Base-by-base conservation (phyloP, 1,284 basidiomycete genomes). In the Apiotrichum sp. region DNA sequence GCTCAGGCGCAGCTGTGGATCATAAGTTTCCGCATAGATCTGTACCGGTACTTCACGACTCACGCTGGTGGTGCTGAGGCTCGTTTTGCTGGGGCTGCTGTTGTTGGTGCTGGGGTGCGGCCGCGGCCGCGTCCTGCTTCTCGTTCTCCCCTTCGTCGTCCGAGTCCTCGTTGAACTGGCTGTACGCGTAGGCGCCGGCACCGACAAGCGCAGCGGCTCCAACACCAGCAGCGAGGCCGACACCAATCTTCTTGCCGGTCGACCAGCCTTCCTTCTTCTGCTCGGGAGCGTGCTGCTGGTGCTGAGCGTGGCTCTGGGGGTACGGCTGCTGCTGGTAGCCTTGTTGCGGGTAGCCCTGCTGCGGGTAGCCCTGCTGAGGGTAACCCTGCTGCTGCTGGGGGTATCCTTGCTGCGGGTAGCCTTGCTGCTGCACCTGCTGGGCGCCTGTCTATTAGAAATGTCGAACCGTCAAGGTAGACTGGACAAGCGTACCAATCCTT, bases 241-340 rank as follows among this genome's bases (percentile, higher is more conserved):
- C 50, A 40, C 34, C 50, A 35, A 52, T 42, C 51, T 52, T 47
- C 44, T 43, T 40, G 44, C 45, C 51, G 31, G 51, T 47, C 31
- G 51, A 47, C 51, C 44, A 52, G 38, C 39, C 38, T 34, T 52
- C 35, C 29, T 52, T 31, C 42, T 52, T 38, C 47, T 16, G 6
- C 14, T 11, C 8, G 33, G 34, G 45, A 14, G 29, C 48, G 48
- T 50, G 38, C 2, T 2, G 14, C 47, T 48, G 47, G 16, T 44
- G 22, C 34, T 47, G 46, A 4, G 35, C 35, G n/a, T 29, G 22
- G 34, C 36, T 35, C 46, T 32, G 43, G 9, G 9, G 43, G 31
- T 41, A 40, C 31, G 29, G 29, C 50, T 43, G 33, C 50, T 51
- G 50, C 16, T 13, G 9, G 22, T 32, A 40, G 16, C 11, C 14